Percentiles rank a stretch among this genome's conserved stretches.
Conservation (phyloP, 345 rosid species). For the Atalantia buxifolia region DNA sequence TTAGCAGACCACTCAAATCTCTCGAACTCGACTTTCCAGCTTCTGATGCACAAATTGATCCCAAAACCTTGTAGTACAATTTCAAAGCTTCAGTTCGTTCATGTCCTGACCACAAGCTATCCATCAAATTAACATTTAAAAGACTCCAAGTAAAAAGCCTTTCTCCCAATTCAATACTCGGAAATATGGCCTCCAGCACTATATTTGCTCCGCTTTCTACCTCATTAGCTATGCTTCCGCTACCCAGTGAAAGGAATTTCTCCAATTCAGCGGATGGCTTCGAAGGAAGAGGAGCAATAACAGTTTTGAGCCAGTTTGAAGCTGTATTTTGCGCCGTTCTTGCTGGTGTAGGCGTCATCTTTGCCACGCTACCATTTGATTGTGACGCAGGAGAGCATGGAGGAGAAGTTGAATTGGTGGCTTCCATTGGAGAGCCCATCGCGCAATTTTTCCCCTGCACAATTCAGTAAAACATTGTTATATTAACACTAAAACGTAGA, state of each 20-base stretch:
- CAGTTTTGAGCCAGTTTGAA: conserved; percentile 84
- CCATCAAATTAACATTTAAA: conserved; percentile 74
- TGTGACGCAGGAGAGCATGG: conserved; percentile 61
- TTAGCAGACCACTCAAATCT: conserved; percentile 76
- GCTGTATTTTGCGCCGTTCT: conserved; percentile 71
- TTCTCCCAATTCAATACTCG: conserved; percentile 54
- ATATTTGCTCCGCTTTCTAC: conserved; percentile 70
- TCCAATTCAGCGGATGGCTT: conserved; percentile 71
- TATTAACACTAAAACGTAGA: not conserved
- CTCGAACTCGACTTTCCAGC: conserved; percentile 62
- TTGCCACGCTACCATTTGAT: conserved; percentile 45
- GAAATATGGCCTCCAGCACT: conserved; percentile 87
- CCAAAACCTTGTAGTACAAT: conserved; percentile 84
- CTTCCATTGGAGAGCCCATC: conserved; percentile 61
- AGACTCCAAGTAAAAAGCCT: conserved; percentile 49
- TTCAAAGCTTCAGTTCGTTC: conserved; percentile 72
- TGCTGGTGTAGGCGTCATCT: conserved; percentile 68
- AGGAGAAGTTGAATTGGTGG: conserved; percentile 71
- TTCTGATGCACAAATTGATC: conserved; percentile 92
- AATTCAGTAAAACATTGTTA: not conserved
- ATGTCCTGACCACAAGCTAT: conserved; percentile 85
- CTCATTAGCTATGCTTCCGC: conserved; percentile 63
- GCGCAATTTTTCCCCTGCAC: conserved; percentile 59
- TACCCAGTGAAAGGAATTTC: conserved; percentile 60
- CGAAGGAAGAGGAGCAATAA: conserved; percentile 72